Base-by-base conservation (phyloP, 768 basidiomycete genomes). In the Xanthoconium purpureum region DNA sequence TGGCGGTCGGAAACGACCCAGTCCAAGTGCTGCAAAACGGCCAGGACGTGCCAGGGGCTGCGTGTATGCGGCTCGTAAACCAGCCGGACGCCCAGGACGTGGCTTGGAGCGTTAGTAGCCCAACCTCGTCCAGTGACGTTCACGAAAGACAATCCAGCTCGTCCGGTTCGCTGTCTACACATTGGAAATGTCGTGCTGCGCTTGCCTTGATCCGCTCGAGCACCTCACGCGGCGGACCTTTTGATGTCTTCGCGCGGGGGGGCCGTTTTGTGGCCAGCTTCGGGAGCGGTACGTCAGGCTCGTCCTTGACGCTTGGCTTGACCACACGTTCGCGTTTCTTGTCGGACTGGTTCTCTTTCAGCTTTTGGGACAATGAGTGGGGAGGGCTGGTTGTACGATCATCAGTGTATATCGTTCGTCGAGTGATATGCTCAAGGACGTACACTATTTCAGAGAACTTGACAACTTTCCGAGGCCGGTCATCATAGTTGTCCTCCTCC, bases 61-160 rank as follows among this genome's bases (percentile, higher is more conserved):
- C 20, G 24, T 39, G 37, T 29, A 18, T 37, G 35, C 8, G 29
- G 14, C 14, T 28, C 38, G 4, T 24, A 30, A 40, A 47, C 48
- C 24, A 15, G 33, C 30, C 35, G 11, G 32, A 20, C 6, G 28
- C 28, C 45, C 15, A 20, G 15, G 14, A 24, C 14, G 6, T 11
- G 35, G 48, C 35, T 36, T 20, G 43, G 35, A 35, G 24, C 10
- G 20, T 9, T 36, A 18, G 13, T 17, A 9, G 3, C 6, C 20
- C 8, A 5, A 8, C 8, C 36, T 17, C 15, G 35, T 14, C 14
- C 35, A 3, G 15, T 24, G 6, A 32, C 7, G 14, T 15, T 78
- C 65, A 78, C 33, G 76, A 74, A 36, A 80, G 66, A 57, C 78
- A 80, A 57, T 80, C 78, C 45, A 80, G 69, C 30, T 77, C 77